Conservation (phyloP, 2,329 filamentous ascomycete species). For the Moelleriella libera region DNA sequence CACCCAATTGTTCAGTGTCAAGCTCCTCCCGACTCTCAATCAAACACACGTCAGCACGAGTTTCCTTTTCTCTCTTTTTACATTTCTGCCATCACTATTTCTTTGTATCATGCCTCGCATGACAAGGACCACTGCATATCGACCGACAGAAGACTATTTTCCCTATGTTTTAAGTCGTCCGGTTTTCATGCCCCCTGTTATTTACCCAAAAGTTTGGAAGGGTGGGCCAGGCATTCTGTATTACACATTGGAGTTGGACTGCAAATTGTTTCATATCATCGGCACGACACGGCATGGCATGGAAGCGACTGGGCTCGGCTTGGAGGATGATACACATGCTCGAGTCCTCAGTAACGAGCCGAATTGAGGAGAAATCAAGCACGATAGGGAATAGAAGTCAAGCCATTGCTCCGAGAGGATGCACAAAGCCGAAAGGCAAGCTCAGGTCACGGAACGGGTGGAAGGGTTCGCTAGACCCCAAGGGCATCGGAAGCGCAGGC, state of each 20-base stretch:
- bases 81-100: too few relatives aligned
- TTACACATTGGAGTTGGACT: constrained; percentile 15
- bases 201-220: neutral
- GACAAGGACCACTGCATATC: neutral
- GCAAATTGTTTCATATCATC: neutral
- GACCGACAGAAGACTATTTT: neutral
- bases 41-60: too few relatives aligned
- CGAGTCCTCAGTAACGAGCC: neutral
- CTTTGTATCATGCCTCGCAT: too few relatives aligned
- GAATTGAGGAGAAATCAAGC: neutral
- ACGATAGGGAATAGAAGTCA: neutral
- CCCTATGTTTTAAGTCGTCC: neutral
- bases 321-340: neutral
- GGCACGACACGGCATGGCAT: neutral
- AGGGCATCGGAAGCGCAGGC: neutral
- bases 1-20: too few relatives aligned
- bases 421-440: neutral
- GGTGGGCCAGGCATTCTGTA: constrained; percentile 11
- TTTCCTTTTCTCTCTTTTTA: too few relatives aligned
- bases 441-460: neutral
- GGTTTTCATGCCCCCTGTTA: neutral
- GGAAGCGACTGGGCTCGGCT: neutral
- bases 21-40: too few relatives aligned
- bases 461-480: too few relatives aligned
- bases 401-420: neutral